Evolutionary conservation across 352 stramenopile species (phyloP), one percentile per base, ranked within the genome.

Genomic region (Pythium volutum): DNA sequence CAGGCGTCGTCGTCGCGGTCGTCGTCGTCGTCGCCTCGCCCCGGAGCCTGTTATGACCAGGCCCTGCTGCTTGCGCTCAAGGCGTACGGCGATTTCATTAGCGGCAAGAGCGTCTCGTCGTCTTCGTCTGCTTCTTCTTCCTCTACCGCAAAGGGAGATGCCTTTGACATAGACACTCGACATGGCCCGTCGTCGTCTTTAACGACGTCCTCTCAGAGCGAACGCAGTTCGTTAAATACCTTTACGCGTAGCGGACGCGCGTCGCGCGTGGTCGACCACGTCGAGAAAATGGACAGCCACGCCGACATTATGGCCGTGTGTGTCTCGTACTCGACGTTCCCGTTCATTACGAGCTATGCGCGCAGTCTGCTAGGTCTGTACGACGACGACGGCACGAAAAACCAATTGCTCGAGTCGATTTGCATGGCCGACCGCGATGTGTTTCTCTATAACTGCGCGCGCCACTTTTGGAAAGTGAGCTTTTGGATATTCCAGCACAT

Each of bases 321-420:
- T 49, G 73, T 90, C 4, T 88, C 79, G 7, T 93, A 89, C 62
- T 91, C 84, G 54, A 93, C 84, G 7, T 93, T 93, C 48, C 84
- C 84, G 42, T 91, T 93, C 59, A 93, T 93, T 39, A 88, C 84
- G 25, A 93, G 81, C 74, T 93, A 91, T 59, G 84, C 84, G 20
- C 77, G 84, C 18, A 88, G 79, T 64, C 71, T 89, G 22, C 71
- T 93, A 3, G 78, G 79, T 2, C 70, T 90, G 54, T 88, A 89
- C 65, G 81, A 90, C 43, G 79, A 74, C 7, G 75, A 90, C 25
- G 70, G 81, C 43, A 76, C 74, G 9, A 88, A 84, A 41, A 87
- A 90, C 56, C 69, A 79, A 23, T 69, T 64, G 1, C 71, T 89
- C 25, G 76, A 78, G 47, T 83, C 70, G 2, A 69, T 87, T 12